Evolutionary conservation across 805 yeast genomes (phyloP).

Genomic region (Barnettozyma wickerhamii): DNA sequence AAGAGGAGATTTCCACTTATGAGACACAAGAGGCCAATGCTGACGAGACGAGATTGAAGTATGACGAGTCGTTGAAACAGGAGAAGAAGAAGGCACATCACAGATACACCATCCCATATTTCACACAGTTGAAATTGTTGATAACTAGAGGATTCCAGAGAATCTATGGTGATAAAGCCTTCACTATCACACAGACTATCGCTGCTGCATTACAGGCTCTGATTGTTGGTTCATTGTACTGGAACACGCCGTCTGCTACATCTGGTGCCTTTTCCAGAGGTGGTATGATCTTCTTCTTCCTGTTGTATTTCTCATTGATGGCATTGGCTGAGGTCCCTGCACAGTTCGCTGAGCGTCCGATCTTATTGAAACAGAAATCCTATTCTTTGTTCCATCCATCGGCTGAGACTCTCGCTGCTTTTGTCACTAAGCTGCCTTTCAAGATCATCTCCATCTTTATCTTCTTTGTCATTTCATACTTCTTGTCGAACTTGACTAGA

Average conservation of each 20-base stretch:
- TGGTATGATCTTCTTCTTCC: conserved; percentile 56
- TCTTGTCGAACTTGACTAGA: conserved; percentile 49
- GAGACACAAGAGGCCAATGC: conserved; percentile 22
- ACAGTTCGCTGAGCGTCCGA: conserved; percentile 48
- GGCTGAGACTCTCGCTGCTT: conserved; percentile 64
- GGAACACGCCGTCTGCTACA: conserved; percentile 45
- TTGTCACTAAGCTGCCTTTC: conserved; percentile 58
- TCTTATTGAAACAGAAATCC: conserved; percentile 65
- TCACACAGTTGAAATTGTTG: conserved; percentile 46
- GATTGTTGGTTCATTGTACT: conserved; percentile 60
- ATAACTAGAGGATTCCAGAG: conserved; percentile 50
- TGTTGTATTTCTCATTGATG: conserved; percentile 49
- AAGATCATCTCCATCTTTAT: conserved; percentile 42
- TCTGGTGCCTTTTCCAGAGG: conserved; percentile 60
- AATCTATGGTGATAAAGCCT: conserved; percentile 55
- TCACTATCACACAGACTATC: conserved; percentile 27
- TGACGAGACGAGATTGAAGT: conserved; percentile 31
- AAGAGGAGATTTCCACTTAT: conserved; percentile 43
- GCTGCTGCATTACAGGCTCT: conserved; percentile 50
- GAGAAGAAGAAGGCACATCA: conserved; percentile 27
- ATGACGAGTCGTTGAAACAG: conserved; percentile 26
- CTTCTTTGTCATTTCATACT: conserved; percentile 51
- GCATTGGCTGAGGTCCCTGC: conserved; percentile 43
- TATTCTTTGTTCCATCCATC: conserved; percentile 73
- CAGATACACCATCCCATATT: conserved; percentile 26